These are phyloP conservation scores for Diaporthe velutina DNA, from an alignment of 2,329 filamentous ascomycete species.

Conservation along the genomic window DNA sequence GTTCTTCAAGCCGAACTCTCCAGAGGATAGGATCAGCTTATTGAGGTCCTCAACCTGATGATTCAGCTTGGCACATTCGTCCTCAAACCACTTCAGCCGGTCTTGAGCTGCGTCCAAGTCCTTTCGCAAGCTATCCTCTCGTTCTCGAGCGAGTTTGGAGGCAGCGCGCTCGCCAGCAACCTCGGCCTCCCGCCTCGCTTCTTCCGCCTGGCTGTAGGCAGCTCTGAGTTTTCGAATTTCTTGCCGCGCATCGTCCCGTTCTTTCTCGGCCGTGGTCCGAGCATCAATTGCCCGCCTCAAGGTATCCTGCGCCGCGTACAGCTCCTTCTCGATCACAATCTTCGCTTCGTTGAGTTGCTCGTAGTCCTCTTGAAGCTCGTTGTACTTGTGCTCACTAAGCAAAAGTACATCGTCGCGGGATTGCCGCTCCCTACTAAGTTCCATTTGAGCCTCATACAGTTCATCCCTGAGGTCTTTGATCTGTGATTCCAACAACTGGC, in stretches of 20 bases:
- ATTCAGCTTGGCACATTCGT: constrained; percentile 81
- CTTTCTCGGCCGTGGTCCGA: constrained; percentile 82
- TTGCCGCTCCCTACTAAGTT: constrained; percentile 91
- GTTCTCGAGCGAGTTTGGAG: constrained; percentile 82
- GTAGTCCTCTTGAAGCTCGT: constrained; percentile 85
- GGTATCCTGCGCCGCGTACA: constrained; percentile 95
- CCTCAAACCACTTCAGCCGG: constrained; percentile 82
- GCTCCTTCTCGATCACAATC: constrained; percentile 97
- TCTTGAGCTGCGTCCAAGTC: constrained; percentile 86
- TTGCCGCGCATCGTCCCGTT: constrained; percentile 88
- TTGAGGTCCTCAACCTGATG: constrained; percentile 87
- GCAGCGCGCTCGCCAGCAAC: constrained; percentile 83
- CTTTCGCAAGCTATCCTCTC: constrained; percentile 80
- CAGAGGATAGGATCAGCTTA: constrained; percentile 88
- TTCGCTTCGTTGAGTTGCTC: constrained; percentile 92
- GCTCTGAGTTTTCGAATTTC: constrained; percentile 87
- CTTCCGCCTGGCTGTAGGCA: constrained; percentile 87
- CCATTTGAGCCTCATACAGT: constrained; percentile 86
- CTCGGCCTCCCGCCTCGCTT: constrained; percentile 86
- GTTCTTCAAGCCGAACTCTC: constrained; percentile 88
- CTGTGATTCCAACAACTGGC: constrained; percentile 87
- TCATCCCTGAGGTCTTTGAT: constrained; percentile 89
- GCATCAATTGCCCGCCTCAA: constrained; percentile 88
- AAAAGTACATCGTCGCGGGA: constrained; percentile 94
- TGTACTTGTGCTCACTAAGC: constrained; percentile 89